Conservation (phyloP, 83 land plant species). For the Thuja plicata region DNA sequence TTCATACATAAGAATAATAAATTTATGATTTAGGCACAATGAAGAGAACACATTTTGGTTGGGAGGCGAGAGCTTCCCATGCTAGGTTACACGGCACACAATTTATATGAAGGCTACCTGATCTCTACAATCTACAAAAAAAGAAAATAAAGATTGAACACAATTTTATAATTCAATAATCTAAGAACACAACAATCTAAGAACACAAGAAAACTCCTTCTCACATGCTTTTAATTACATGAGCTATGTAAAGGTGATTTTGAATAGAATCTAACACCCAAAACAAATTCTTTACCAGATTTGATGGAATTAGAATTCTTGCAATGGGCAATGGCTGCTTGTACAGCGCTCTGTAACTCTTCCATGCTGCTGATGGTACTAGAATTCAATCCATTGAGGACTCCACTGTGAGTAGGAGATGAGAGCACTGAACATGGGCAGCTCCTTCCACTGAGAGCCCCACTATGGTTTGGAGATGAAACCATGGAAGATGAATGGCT, state of each 20-base stretch:
- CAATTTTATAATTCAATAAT: no score
- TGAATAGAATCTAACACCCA: neutral
- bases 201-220: neutral
- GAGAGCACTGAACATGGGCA: slow-evolving; percentile 62
- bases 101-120: no score
- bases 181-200: no score
- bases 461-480: slow-evolving; percentile 61
- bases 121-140: no score
- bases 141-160: no score
- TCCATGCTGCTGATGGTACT: slow-evolving; percentile 46
- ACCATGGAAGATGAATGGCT: slow-evolving; percentile 53
- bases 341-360: slow-evolving; percentile 65
- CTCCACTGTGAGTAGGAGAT: slow-evolving; percentile 54
- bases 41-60: no score
- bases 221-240: neutral
- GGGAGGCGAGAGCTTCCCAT: no score
- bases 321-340: slow-evolving; percentile 66
- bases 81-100: no score
- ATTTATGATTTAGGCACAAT: no score
- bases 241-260: neutral
- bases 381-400: slow-evolving; percentile 17
- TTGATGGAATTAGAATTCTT: slow-evolving; percentile 38
- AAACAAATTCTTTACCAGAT: neutral
- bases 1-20: no score
- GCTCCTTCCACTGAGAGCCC: slow-evolving; percentile 32